phyloP scores from a whole-genome alignment of 106 monocot genomes.

The Apostasia shenzhenica region DNA sequence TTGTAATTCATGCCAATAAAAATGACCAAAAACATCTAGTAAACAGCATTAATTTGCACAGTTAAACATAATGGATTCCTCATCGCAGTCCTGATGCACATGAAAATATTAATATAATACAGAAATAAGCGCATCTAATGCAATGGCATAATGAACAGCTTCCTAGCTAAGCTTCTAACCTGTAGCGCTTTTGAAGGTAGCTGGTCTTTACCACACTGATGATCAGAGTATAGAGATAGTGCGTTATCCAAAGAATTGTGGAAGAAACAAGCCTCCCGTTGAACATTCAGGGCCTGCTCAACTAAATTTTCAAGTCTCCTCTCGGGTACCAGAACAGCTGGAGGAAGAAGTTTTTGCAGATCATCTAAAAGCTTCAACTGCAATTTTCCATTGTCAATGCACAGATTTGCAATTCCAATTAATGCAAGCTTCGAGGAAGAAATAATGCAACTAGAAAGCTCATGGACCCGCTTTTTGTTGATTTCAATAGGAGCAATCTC shows the following conservation, averaged over 20 bases:
- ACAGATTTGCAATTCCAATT: slow-evolving; percentile 26
- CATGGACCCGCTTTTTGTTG: slow-evolving; percentile 48
- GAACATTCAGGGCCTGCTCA: slow-evolving; percentile 52
- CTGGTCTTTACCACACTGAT: slow-evolving; percentile 63
- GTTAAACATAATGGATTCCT: too few species aligned
- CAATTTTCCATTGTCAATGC: slow-evolving; percentile 15
- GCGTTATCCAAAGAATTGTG: slow-evolving; percentile 54
- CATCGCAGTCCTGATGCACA: too few species aligned
- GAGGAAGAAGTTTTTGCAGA: slow-evolving; percentile 44
- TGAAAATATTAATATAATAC: too few species aligned
- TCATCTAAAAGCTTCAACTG: slow-evolving; percentile 44
- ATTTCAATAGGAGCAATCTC: slow-evolving; percentile 64
- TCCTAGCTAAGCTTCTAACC: slow-evolving; percentile 19
- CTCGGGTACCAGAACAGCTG: slow-evolving; percentile 46
- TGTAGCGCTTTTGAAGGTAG: slow-evolving; percentile 52
- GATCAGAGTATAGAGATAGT: slow-evolving; percentile 62
- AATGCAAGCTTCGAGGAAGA: slow-evolving; percentile 25
- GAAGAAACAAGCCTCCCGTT: slow-evolving; percentile 45
- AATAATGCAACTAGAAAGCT: slow-evolving; percentile 41
- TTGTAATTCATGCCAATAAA: too few species aligned
- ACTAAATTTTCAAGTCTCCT: slow-evolving; percentile 54
- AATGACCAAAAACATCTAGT: too few species aligned
- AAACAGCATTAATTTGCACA: too few species aligned
- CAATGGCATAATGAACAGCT: too few species aligned
- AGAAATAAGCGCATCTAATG: too few species aligned